Evolutionary conservation across 345 rosid genomes (phyloP).

Genomic region (Gynandropsis gynandra): DNA sequence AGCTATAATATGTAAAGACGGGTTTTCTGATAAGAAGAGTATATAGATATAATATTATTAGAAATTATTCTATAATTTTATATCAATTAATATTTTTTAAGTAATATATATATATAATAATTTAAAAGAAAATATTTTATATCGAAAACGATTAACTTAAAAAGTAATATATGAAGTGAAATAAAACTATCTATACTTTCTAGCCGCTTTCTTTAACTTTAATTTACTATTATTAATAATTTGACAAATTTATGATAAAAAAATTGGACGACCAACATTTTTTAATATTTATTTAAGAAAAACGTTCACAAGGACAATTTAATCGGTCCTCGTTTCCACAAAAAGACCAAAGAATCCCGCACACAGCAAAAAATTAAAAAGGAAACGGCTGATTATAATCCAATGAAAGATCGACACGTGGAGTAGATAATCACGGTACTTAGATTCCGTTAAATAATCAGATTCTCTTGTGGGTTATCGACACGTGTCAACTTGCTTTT

Average conservation of each 20-base stretch:
- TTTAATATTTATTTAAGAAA: not conserved
- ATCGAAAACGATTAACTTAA: too few species aligned
- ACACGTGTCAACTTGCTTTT: conserved; percentile 26
- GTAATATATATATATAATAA: too few species aligned
- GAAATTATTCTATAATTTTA: too few species aligned
- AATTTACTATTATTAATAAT: not conserved
- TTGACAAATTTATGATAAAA: not conserved
- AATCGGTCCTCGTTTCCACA: too few species aligned
- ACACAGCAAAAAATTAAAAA: not conserved
- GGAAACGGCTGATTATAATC: conserved; percentile 3
- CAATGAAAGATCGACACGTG: conserved; percentile 20
- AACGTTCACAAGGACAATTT: not conserved
- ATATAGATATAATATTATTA: too few species aligned
- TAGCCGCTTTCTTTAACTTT: conserved; percentile 16
- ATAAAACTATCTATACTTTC: too few species aligned
- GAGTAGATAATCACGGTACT: conserved; percentile 6
- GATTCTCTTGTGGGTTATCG: conserved; percentile 22
- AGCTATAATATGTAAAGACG: too few species aligned
- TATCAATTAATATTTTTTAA: too few species aligned
- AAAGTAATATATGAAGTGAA: too few species aligned
- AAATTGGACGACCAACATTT: not conserved
- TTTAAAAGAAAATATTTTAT: too few species aligned
- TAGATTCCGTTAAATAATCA: conserved; percentile 19
- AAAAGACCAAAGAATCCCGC: not conserved
- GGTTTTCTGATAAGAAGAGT: too few species aligned